Evolutionary conservation across 148 eudicot species (phyloP).

Genomic region (Fagopyrum tataricum): DNA sequence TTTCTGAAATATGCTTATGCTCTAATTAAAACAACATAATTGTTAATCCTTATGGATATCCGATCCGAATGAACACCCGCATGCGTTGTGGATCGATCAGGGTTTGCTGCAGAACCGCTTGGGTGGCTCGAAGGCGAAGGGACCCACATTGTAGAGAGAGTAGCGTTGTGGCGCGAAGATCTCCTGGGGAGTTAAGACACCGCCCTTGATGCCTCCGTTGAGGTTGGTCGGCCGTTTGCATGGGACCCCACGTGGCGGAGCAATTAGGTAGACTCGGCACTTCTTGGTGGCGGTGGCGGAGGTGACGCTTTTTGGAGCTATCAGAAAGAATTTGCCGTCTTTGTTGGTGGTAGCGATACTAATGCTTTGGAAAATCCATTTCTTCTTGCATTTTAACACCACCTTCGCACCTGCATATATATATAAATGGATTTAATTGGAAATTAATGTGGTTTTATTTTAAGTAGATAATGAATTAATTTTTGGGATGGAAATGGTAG

Average conservation of each 20-base stretch:
- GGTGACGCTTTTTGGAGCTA: slow-evolving; percentile 20
- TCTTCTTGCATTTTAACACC: slow-evolving; percentile 29
- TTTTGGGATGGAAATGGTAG: too few species aligned
- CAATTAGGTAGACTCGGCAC: slow-evolving; percentile 22
- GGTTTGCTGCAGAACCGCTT: slow-evolving; percentile 13
- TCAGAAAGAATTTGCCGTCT: slow-evolving; percentile 26
- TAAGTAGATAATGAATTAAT: background rate
- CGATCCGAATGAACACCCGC: background rate
- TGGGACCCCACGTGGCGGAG: background rate
- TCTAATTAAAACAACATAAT: background rate
- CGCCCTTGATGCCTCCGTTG: slow-evolving; percentile 29
- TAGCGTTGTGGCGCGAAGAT: background rate
- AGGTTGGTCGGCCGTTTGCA: slow-evolving; percentile 24
- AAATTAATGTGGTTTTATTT: background rate
- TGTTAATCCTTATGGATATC: background rate
- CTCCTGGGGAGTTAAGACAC: slow-evolving; percentile 12
- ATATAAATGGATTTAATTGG: too few species aligned
- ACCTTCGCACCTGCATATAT: slow-evolving; percentile 25
- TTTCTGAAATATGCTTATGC: background rate
- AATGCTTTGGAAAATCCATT: slow-evolving; percentile 2
- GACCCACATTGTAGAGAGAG: slow-evolving; percentile 30
- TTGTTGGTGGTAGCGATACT: slow-evolving; percentile 23
- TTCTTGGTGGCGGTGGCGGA: slow-evolving; percentile 25
- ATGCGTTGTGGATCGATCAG: slow-evolving; percentile 5
- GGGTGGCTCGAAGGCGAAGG: slow-evolving; percentile 32